Percentiles rank a stretch among this genome's conserved stretches.
Conservation (phyloP, 768 basidiomycete species). For the Lentinula sp. region DNA sequence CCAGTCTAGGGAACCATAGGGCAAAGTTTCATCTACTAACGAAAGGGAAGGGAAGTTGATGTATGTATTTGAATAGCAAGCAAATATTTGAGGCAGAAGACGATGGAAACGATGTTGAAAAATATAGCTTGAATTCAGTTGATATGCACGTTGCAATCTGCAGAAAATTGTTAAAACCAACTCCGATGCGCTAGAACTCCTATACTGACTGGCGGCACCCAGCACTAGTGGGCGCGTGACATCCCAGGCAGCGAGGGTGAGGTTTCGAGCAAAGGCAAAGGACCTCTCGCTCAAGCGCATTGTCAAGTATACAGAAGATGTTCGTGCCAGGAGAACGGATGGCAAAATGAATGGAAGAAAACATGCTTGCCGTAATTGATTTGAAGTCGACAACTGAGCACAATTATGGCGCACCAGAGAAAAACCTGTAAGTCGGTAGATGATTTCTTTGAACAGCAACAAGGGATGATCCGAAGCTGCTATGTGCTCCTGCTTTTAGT, state of each 20-base stretch:
- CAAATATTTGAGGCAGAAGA: conserved; percentile 29
- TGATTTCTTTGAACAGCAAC: background rate
- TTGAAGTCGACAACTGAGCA: background rate
- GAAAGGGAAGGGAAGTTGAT: conserved; percentile 37
- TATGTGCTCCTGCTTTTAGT: too few species aligned
- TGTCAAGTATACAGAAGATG: background rate
- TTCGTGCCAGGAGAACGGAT: background rate
- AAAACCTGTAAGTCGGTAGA: background rate
- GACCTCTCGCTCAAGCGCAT: background rate
- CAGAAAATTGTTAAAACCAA: background rate
- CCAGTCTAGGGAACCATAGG: conserved; percentile 29
- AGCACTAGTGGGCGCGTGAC: conserved; percentile 36
- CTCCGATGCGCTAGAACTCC: background rate
- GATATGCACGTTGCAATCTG: conserved; percentile 33
- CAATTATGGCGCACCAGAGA: background rate
- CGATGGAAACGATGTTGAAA: background rate
- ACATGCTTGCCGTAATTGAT: background rate
- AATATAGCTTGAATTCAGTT: background rate
- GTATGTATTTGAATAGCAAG: conserved; percentile 39
- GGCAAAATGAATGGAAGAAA: background rate
- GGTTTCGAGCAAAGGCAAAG: conserved; percentile 17
- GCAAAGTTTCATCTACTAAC: conserved; percentile 27
- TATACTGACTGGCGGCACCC: conserved; percentile 27
- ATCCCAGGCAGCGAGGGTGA: conserved; percentile 42
- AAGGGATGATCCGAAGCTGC: too few species aligned